phyloP scores from a whole-genome alignment of 208 protist species.

The Lotmaria passim region DNA sequence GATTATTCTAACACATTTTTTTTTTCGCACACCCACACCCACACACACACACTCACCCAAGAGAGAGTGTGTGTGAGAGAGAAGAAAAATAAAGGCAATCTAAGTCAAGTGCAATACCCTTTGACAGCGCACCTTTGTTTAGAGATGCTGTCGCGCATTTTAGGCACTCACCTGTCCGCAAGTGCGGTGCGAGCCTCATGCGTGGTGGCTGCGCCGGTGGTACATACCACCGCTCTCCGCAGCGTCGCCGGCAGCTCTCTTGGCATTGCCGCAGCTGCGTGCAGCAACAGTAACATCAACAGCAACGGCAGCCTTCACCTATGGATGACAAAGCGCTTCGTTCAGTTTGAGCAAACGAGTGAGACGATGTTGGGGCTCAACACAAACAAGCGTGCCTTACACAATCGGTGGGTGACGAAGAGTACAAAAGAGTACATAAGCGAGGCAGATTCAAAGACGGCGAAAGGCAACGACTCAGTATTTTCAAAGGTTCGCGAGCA shows the following conservation, averaged over 20 bases:
- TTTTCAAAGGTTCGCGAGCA: slow-evolving; percentile 39
- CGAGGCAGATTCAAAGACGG: slow-evolving; percentile 58
- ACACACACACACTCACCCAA: too few relatives aligned
- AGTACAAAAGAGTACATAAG: slow-evolving; percentile 90
- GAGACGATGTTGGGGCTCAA: slow-evolving; percentile 78
- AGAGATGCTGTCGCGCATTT: slow-evolving; percentile 31
- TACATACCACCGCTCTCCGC: slow-evolving; percentile 1
- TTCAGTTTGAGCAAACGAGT: slow-evolving; percentile 81
- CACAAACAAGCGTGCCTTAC: slow-evolving; percentile 40
- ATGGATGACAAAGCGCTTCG: slow-evolving; percentile 30
- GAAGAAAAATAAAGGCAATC: not conserved
- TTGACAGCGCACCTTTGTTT: too few relatives aligned
- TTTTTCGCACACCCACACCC: too few relatives aligned
- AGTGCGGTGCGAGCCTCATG: not conserved
- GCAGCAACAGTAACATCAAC: too few relatives aligned
- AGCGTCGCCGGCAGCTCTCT: not conserved
- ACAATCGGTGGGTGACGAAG: slow-evolving; percentile 78
- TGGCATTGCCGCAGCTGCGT: not conserved
- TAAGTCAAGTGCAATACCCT: too few relatives aligned
- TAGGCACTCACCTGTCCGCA: slow-evolving; percentile 1
- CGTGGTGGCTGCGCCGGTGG: not conserved
- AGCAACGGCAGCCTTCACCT: not conserved
- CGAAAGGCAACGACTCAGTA: slow-evolving; percentile 25
- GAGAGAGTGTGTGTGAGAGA: too few relatives aligned
- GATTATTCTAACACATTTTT: too few relatives aligned